These are phyloP conservation scores for Ophiostoma himal-ulmi DNA, from an alignment of 2,329 filamentous ascomycete genomes.

Conservation along the genomic window DNA sequence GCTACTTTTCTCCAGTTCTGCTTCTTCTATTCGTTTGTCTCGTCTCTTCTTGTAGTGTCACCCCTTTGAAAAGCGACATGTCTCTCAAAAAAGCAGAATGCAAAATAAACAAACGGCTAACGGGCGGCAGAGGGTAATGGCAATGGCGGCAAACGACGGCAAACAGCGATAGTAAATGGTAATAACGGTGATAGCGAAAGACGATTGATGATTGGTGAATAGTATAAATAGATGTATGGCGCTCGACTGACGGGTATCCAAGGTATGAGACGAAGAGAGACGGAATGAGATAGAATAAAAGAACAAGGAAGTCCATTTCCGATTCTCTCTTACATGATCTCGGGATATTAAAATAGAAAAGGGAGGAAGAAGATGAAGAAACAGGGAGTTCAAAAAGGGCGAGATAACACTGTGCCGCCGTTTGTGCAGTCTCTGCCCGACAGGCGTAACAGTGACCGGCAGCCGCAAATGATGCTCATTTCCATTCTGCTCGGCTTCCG, in stretches of 20 bases:
- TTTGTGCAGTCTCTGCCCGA: background rate
- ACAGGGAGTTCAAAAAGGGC: background rate
- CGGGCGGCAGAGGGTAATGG: background rate
- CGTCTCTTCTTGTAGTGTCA: background rate
- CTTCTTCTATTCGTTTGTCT: no score
- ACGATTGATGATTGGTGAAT: background rate
- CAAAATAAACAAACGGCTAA: background rate
- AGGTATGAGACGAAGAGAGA: conserved; percentile 10
- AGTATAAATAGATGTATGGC: background rate
- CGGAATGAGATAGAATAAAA: background rate
- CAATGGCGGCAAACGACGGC: background rate
- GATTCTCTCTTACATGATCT: background rate
- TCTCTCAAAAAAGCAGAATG: background rate
- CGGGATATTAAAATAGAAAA: background rate
- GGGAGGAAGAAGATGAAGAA: background rate
- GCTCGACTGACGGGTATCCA: conserved; percentile 14
- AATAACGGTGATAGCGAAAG: background rate
- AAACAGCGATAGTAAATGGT: background rate
- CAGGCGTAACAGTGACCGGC: background rate
- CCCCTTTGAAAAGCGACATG: background rate
- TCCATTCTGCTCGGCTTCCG: background rate
- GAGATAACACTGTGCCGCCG: background rate
- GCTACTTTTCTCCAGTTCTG: background rate
- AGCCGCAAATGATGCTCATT: background rate
- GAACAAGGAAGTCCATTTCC: conserved; percentile 9